phyloP scores from a whole-genome alignment of 1,284 basidiomycete species.

The Exsudoporus floridanus region DNA sequence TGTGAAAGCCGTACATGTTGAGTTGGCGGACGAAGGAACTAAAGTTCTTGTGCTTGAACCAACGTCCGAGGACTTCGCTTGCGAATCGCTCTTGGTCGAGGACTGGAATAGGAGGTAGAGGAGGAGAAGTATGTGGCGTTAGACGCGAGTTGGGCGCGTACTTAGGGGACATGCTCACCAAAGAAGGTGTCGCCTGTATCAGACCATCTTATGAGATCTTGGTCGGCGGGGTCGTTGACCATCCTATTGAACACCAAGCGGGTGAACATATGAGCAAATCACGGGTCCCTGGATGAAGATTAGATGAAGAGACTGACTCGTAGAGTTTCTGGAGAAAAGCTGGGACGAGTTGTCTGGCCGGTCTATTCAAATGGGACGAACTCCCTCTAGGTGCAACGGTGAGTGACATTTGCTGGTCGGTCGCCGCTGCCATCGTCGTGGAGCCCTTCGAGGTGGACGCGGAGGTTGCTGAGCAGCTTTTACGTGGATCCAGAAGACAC shows the following conservation, averaged over 20 bases:
- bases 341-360: slow-evolving; percentile 63
- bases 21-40: slow-evolving; percentile 93
- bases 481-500: slow-evolving; percentile 7
- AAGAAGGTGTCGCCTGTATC: slow-evolving; percentile 89
- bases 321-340: slow-evolving; percentile 93
- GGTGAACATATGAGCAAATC: slow-evolving; percentile 5
- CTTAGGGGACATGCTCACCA: slow-evolving; percentile 48
- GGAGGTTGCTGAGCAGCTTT: slow-evolving; percentile 3
- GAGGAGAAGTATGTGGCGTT: neutral
- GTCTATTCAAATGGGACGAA: slow-evolving; percentile 48
- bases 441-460: slow-evolving; percentile 11
- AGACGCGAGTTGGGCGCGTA: slow-evolving; percentile 3
- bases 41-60: slow-evolving; percentile 98
- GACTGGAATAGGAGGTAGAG: slow-evolving; percentile 48
- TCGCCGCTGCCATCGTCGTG: slow-evolving; percentile 26
- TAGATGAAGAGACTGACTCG: slow-evolving; percentile 55
- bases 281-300: slow-evolving; percentile 17
- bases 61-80: slow-evolving; percentile 85
- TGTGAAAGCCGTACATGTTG: slow-evolving; percentile 98
- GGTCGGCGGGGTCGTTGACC: slow-evolving; percentile 83
- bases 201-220: slow-evolving; percentile 88
- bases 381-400: slow-evolving; percentile 46
- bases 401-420: slow-evolving; percentile 52
- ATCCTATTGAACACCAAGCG: slow-evolving; percentile 56
- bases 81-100: slow-evolving; percentile 93